Conservation (phyloP, 2,329 filamentous ascomycete species). For the Ramularia endophylla region DNA sequence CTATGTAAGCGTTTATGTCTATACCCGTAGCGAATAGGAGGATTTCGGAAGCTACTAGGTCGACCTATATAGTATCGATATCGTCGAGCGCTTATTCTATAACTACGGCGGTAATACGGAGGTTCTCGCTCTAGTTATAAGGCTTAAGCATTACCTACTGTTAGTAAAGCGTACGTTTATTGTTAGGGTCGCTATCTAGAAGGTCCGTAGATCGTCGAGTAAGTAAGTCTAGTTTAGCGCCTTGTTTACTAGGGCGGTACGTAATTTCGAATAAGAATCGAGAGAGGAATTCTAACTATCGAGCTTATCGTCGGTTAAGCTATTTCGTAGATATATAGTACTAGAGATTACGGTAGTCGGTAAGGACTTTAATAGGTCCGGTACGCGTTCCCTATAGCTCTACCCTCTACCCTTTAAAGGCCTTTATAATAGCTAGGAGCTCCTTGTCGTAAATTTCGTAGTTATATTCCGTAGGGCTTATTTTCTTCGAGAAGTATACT, state of each 20-base stretch:
- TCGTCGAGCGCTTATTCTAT: not conserved
- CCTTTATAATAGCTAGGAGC: conserved; percentile 29
- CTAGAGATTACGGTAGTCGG: conserved; percentile 28
- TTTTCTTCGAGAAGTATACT: no score
- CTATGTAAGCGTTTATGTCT: no score
- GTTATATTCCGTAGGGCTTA: no score
- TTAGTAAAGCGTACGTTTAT: not conserved
- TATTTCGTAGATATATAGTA: conserved; percentile 29
- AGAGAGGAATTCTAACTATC: conserved; percentile 22
- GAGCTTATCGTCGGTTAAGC: conserved; percentile 25
- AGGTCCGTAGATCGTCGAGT: conserved; percentile 8
- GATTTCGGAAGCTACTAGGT: no score
- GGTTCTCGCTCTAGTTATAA: not conserved
- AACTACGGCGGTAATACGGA: not conserved
- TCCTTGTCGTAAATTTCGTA: no score
- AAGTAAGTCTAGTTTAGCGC: conserved; percentile 15
- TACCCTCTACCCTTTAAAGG: conserved; percentile 23
- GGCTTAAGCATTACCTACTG: not conserved
- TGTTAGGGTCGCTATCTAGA: not conserved
- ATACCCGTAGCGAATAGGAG: no score
- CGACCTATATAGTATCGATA: no score
- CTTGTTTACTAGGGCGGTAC: conserved; percentile 19
- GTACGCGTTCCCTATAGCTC: conserved; percentile 17
- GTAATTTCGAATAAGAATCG: conserved; percentile 24
- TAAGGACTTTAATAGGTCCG: conserved; percentile 19